Evolutionary conservation across 306 rosid species (phyloP), one percentile per base, ranked within the genome.

Genomic region (Begonia fuchsioides): DNA sequence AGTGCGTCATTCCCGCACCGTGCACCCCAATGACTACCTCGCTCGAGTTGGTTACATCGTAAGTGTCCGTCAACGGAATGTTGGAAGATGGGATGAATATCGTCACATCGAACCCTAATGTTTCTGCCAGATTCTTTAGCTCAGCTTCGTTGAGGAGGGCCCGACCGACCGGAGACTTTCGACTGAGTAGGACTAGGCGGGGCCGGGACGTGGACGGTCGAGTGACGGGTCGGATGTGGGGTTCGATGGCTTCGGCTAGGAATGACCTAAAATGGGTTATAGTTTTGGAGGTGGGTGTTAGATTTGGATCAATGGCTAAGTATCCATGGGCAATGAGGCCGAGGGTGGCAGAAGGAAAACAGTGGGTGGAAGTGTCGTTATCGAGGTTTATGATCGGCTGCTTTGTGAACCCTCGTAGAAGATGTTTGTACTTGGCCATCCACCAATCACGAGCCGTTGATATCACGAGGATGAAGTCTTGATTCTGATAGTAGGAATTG

Each of bases 361-460:
- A 76, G 1, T 71, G 79, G 3, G 58, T 65, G 56, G 58, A 10
- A 3, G 55, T 73, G 10, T 71, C 81, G 8, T 73, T 72, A 40
- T 71, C 72, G 2, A 73, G 54, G 57, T 61, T 18, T 50, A 76
- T 32, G 6, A 73, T 73, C 2, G 52, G 61, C 68, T 73, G 62
- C 48, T 68, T 63, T 41, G 64, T 65, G 6, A 73, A 57, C 3
- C 39, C 44, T 0, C 11, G 10, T 6, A 76, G 44, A 17, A 76
- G 35, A 6, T 50, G 38, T 38, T 39, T 15, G 35, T 74, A 74
- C 50, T 65, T 76, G 0, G 15, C 41, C 9, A 58, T 17, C 84
- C 90, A 71, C 76, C 84, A 70, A 57, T 65, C 64, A 19, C 55
- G 72, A 9, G 74, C 66, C 32, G 60, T 55, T 0, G 76, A 70